Percentiles rank a stretch among this genome's conserved stretches.
Conservation (phyloP, 192 early-diverging fungal genomes). For the Phycomyces blakesleeanus region DNA sequence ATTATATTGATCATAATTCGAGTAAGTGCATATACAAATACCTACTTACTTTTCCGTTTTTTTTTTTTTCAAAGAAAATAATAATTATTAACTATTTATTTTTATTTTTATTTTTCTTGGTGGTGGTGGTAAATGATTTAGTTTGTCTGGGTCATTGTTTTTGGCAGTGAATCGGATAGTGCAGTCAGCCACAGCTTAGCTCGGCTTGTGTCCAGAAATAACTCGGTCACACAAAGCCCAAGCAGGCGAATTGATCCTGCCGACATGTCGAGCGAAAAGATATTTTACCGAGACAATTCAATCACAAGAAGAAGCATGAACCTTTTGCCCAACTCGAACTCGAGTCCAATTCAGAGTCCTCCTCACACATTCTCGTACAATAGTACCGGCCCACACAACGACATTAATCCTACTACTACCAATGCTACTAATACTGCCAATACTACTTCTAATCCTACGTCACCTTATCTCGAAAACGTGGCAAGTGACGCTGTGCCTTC, state of each 20-base stretch:
- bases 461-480: conserved; percentile 8
- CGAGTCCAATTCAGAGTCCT: conserved; percentile 5
- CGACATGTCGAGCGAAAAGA: neutral
- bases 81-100: neutral
- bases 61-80: too few species aligned
- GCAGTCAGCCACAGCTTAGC: conserved; percentile 17
- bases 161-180: conserved; percentile 60
- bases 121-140: neutral
- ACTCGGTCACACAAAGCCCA: neutral
- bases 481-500: conserved; percentile 1
- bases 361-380: too few species aligned
- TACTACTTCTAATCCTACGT: neutral
- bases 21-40: conserved; percentile 7
- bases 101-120: neutral
- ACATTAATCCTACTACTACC: too few species aligned
- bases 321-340: neutral
- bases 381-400: too few species aligned
- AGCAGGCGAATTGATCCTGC: neutral
- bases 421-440: conserved; percentile 6
- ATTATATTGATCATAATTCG: conserved; percentile 30
- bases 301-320: too few species aligned
- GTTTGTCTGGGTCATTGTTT: conserved; percentile 66
- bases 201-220: neutral
- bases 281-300: too few species aligned
- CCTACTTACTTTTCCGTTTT: too few species aligned